phyloP scores from a whole-genome alignment of 2,329 filamentous ascomycete species.

The Talaromyces atroroseus region DNA sequence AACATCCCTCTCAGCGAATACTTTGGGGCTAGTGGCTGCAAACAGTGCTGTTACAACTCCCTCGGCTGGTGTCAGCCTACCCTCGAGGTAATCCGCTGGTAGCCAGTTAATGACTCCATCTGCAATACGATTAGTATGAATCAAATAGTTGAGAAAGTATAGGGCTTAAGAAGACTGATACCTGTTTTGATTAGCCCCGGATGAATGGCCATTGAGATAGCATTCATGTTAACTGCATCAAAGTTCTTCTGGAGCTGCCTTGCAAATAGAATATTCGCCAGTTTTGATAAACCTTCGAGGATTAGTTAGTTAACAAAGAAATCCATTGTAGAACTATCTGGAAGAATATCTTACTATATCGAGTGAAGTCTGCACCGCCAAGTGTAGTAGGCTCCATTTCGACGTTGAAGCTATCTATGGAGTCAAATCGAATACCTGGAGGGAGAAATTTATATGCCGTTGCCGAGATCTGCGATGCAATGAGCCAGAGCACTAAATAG shows the following conservation, averaged over 20 bases:
- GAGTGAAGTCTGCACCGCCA: constrained; percentile 4
- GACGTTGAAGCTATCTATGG: not conserved
- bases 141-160: not conserved
- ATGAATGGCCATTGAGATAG: constrained; percentile 3
- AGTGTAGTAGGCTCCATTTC: constrained; percentile 4
- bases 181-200: constrained; percentile 3
- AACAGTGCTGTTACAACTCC: not conserved
- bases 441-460: not conserved
- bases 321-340: not conserved
- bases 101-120: not conserved
- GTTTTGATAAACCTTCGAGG: not conserved
- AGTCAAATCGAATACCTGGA: constrained; percentile 1
- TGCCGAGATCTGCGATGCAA: not conserved
- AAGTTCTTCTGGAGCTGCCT: constrained; percentile 2
- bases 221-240: not conserved
- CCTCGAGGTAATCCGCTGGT: not conserved
- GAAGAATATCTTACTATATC: not conserved
- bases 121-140: not conserved
- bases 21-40: not conserved
- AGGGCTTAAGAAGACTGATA: not conserved
- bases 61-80: not conserved
- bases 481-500: not conserved
- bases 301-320: not conserved
- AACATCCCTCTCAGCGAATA: not conserved
- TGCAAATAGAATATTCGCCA: not conserved